Evolutionary conservation across 2,329 filamentous ascomycete species (phyloP).

Genomic region (Fusarium phyllophilum): DNA sequence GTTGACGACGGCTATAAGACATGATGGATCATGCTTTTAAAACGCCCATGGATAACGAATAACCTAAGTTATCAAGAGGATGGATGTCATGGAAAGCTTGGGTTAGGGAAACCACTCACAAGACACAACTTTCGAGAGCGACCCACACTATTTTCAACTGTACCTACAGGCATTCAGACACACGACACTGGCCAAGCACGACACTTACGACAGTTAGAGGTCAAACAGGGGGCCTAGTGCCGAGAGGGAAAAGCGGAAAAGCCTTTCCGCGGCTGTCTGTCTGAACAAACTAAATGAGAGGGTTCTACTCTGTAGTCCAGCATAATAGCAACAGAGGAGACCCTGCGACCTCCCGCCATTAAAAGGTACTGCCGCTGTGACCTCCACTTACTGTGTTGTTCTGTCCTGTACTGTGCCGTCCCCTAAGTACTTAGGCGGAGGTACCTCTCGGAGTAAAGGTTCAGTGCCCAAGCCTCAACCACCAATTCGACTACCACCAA

Average conservation of each 20-base stretch:
- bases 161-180: slow-evolving; percentile 1
- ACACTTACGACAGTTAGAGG: background rate
- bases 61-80: background rate
- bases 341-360: background rate
- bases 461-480: slow-evolving; percentile 50
- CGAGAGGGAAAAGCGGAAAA: background rate
- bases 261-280: slow-evolving; percentile 23
- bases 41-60: background rate
- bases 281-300: background rate
- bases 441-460: slow-evolving; percentile 43
- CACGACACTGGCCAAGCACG: background rate
- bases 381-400: background rate
- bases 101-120: background rate
- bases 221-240: slow-evolving; percentile 5
- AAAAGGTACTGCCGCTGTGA: background rate
- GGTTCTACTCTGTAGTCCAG: slow-evolving; percentile 12
- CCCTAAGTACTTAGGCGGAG: background rate
- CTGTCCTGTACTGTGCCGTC: background rate
- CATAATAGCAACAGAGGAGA: slow-evolving; percentile 47
- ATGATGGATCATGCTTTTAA: background rate
- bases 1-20: background rate
- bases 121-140: background rate
- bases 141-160: slow-evolving; percentile 12
- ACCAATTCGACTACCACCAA: slow-evolving; percentile 46
- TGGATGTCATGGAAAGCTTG: background rate